Base-by-base conservation (phyloP, 768 basidiomycete genomes). In the Leccinum fibrillosum region DNA sequence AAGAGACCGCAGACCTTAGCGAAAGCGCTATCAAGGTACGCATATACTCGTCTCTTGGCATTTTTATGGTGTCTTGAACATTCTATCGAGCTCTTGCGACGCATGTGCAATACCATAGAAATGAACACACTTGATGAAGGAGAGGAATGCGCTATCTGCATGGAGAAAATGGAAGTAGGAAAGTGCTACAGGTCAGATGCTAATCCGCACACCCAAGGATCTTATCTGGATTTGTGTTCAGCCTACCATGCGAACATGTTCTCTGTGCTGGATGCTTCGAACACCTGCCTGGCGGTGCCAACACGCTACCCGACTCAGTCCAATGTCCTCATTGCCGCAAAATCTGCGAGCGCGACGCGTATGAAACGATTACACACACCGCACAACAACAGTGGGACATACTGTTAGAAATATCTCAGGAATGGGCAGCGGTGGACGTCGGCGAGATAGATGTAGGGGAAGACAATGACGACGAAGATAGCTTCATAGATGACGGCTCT, bases 311-410 rank as follows among this genome's bases (percentile, higher is more conserved):
- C 23, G 17, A 50, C 26, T 55, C 45, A 23, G 54, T 66, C 42
- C 65, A 62, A 26, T 67, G 60, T 34, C 58, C 62, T 42, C 67
- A 64, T 42, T 67, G 68, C 50, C 65, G 60, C 11, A n/a, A 55
- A 26, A 21, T 53, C 32, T 62, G 42, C 57, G 48, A 23, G 15
- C 59, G 62, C 15, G 48, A 55, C 17, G 56, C 60, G 21, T 59
- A 60, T 57, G 65, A 68, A 58, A 50, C 61, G 50, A 64, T 59
- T 52, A 53, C 54, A 39, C 55, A 58, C 19, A 49, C 56, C 39
- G 60, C 62, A 13, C 55, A 58, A 10, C 57, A 63, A 34, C 64
- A 66, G 37, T 67, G 62, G 65, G 60, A 67, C 57, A 3, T 56
- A 39, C 58, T 62, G 13, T 56, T 62, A 13, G 59, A 67, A 11